Percentiles rank a stretch among this genome's conserved stretches.
These are phyloP conservation scores for Bonnemaisonia californica DNA, from an alignment of 31 red algal genomes.

Conservation along the genomic window DNA sequence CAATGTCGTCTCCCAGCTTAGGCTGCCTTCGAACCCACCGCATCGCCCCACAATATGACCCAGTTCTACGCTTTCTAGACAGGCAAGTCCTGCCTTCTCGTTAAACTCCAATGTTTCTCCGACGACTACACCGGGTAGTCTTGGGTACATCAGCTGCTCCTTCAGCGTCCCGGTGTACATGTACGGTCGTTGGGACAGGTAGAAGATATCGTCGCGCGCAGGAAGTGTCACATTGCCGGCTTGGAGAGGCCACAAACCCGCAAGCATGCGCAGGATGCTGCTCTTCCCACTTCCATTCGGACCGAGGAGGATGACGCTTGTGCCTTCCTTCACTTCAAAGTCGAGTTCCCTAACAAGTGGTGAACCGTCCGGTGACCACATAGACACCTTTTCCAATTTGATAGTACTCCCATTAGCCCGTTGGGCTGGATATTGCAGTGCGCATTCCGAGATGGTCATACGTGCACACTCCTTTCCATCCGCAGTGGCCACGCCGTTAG, in stretches of 20 bases:
- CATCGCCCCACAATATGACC: constrained; percentile 57
- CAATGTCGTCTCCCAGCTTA: constrained; percentile 71
- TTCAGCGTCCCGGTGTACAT: constrained; percentile 79
- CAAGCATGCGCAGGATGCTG: constrained; percentile 81
- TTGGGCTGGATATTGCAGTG: constrained; percentile 35
- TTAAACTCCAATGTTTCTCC: constrained; percentile 59
- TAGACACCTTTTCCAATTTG: constrained; percentile 64
- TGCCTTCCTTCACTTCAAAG: constrained; percentile 59
- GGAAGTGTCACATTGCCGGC: constrained; percentile 73
- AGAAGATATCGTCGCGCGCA: constrained; percentile 71
- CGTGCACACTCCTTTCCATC: not conserved
- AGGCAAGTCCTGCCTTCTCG: constrained; percentile 57
- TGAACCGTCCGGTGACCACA: constrained; percentile 81
- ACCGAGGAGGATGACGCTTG: constrained; percentile 65
- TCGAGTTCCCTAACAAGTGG: constrained; percentile 63
- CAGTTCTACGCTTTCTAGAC: constrained; percentile 80
- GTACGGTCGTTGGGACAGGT: constrained; percentile 91
- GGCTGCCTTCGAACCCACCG: constrained; percentile 58
- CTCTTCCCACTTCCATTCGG: constrained; percentile 86
- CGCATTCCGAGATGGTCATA: constrained; percentile 23
- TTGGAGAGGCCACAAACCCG: constrained; percentile 82
- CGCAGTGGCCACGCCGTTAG: not conserved
- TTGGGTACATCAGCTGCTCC: constrained; percentile 93
- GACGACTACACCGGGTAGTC: constrained; percentile 60
- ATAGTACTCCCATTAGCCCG: constrained; percentile 51